Percentiles rank a stretch among this genome's conserved stretches.
These are phyloP conservation scores for Annulohypoxylon moriforme DNA, from an alignment of 495 filamentous ascomycete species.

Conservation along the genomic window DNA sequence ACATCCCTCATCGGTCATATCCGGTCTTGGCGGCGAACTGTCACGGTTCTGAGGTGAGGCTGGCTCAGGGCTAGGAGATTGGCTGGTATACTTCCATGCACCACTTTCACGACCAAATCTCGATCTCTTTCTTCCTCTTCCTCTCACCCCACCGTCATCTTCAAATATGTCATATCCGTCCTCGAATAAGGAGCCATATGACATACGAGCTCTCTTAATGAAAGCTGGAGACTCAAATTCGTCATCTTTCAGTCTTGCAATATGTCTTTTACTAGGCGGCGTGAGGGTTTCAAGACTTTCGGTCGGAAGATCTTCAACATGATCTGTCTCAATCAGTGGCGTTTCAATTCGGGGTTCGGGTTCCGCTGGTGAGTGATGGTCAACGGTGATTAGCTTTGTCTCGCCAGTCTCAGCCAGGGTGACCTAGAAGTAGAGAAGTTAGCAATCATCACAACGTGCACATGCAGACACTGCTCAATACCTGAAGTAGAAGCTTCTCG, in stretches of 20 bases:
- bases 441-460: neutral
- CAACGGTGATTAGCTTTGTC: constrained; percentile 58
- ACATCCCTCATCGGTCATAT: constrained; percentile 60
- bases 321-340: constrained; percentile 19
- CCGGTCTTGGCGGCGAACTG: constrained; percentile 33
- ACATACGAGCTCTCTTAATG: constrained; percentile 70
- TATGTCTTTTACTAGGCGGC: constrained; percentile 25
- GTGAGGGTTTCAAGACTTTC: constrained; percentile 37
- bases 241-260: constrained; percentile 43
- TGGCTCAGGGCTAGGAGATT: constrained; percentile 72
- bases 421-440: constrained; percentile 42
- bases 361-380: constrained; percentile 50
- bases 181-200: constrained; percentile 68
- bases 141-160: constrained; percentile 74
- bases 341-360: constrained; percentile 17
- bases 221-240: constrained; percentile 83
- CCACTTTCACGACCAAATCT: constrained; percentile 75
- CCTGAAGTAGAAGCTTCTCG: constrained; percentile 69
- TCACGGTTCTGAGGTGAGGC: constrained; percentile 25
- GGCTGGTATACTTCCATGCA: constrained; percentile 77
- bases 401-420: constrained; percentile 51
- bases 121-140: constrained; percentile 75
- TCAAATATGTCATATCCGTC: constrained; percentile 73
- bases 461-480: constrained; percentile 48
- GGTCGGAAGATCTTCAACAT: constrained; percentile 12